These are phyloP conservation scores for Rhodotorula kratochvilovae DNA, from an alignment of 768 basidiomycete genomes.

Conservation along the genomic window DNA sequence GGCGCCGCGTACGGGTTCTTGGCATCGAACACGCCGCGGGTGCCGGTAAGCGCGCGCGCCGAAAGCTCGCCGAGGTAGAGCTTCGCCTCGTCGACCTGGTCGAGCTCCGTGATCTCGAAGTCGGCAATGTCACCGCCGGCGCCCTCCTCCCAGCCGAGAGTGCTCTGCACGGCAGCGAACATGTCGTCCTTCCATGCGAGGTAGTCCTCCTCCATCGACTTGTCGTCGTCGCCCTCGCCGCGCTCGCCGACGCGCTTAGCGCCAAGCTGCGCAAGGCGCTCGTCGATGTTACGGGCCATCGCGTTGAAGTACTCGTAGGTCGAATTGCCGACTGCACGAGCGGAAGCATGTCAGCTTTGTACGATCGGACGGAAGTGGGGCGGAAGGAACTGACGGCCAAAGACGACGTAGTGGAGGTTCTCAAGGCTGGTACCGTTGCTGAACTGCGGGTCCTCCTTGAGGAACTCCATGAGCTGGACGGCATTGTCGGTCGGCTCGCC, in stretches of 20 bases:
- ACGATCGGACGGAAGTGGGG: background rate
- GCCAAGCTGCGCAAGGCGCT: conserved; percentile 69
- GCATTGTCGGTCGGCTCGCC: conserved; percentile 99
- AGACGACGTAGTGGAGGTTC: conserved; percentile 89
- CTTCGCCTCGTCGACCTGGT: conserved; percentile 67
- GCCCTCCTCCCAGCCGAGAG: conserved; percentile 87
- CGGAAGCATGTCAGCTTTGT: background rate
- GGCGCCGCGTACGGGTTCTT: conserved; percentile 95
- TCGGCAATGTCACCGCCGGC: conserved; percentile 92
- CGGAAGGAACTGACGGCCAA: conserved; percentile 56
- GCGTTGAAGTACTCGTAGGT: conserved; percentile 97
- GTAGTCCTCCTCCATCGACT: conserved; percentile 99
- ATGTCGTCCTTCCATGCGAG: conserved; percentile 97
- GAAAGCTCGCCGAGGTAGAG: conserved; percentile 96
- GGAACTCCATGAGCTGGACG: conserved; percentile 84
- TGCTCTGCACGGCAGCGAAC: conserved; percentile 83
- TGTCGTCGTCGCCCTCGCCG: conserved; percentile 97
- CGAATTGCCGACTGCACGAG: conserved; percentile 54
- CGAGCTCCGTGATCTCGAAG: conserved; percentile 80
- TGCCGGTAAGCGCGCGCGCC: conserved; percentile 82
- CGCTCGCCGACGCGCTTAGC: conserved; percentile 77
- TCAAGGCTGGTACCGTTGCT: conserved; percentile 68
- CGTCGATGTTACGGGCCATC: conserved; percentile 75
- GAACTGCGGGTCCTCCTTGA: conserved; percentile 80
- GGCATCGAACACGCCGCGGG: conserved; percentile 92